Evolutionary conservation across 2,329 filamentous ascomycete species (phyloP).

Genomic region (Cercospora sp.): DNA sequence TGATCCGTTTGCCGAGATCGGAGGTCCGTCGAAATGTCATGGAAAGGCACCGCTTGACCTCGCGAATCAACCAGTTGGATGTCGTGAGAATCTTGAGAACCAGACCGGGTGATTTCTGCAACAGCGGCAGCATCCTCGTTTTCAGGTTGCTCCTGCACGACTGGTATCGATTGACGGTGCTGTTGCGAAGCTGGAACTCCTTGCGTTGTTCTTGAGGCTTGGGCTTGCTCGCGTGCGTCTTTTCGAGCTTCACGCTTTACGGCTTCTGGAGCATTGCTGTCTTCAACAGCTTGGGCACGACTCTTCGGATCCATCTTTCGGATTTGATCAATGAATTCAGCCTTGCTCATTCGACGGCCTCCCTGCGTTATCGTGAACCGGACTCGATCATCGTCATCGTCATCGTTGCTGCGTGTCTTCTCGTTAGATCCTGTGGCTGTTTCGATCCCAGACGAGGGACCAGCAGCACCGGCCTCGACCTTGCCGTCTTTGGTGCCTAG

Average conservation of each 20-base stretch:
- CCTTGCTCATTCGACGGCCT: slow-evolving; percentile 75
- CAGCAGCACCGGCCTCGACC: slow-evolving; percentile 29
- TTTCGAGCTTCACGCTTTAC: slow-evolving; percentile 50
- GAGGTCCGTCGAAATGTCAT: slow-evolving; percentile 43
- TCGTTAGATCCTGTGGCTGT: slow-evolving; percentile 21
- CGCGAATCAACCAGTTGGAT: slow-evolving; percentile 49
- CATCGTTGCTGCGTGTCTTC: slow-evolving; percentile 32
- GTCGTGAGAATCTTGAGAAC: slow-evolving; percentile 45
- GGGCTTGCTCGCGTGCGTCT: slow-evolving; percentile 41
- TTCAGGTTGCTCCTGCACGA: slow-evolving; percentile 28
- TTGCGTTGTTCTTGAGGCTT: slow-evolving; percentile 14
- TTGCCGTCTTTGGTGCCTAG: slow-evolving; percentile 36
- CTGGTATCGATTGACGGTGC: slow-evolving; percentile 22
- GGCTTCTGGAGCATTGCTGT: slow-evolving; percentile 49
- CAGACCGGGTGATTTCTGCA: slow-evolving; percentile 40
- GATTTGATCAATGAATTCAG: slow-evolving; percentile 75
- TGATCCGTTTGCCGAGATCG: slow-evolving; percentile 23
- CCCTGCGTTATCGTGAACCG: slow-evolving; percentile 74
- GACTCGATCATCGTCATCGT: slow-evolving; percentile 69
- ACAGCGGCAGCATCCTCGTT: slow-evolving; percentile 17
- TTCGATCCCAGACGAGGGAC: slow-evolving; percentile 13
- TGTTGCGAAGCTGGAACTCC: slow-evolving; percentile 11
- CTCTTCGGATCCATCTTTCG: slow-evolving; percentile 69
- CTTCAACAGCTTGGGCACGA: slow-evolving; percentile 52
- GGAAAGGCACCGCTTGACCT: slow-evolving; percentile 50